Evolutionary conservation across 805 yeast genomes (phyloP), one percentile per base, ranked within the genome.

Genomic region (Barnettozyma populi): DNA sequence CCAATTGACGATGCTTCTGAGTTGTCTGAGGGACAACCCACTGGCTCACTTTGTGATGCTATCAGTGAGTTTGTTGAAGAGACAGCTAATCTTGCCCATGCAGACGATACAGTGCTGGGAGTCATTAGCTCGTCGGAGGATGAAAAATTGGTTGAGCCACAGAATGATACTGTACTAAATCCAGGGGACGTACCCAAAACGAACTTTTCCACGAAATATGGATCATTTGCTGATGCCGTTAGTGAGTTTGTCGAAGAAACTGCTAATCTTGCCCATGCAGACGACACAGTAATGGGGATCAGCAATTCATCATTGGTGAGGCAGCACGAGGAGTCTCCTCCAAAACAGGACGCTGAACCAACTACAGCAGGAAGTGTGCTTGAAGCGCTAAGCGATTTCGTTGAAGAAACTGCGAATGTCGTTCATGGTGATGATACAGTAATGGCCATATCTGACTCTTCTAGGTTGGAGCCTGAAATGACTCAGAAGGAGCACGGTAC

Each of bases 161-260:
- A 16, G 20, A 34, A 13, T 3, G 19, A n/a, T 7, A 3, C 13
- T 8, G 25, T 4, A 7, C 6, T 13, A 11, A 7, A 21, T 9
- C 13, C 24, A n/a, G 9, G 7, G 14, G 27, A 7, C 2, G 18
- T n/a, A 37, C 7, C n/a, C n/a, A 37, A 18, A 37, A 23, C 13
- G 11, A 8, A 5, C 7, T 7, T 8, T 7, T 21, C 5, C 29
- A 37, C 10, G 9, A 13, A 5, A 13, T 10, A 7, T 18, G 37
- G 37, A 2, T 35, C 37, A 18, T 44, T 42, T 10, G 47, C 43
- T 44, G 47, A 51, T 48, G 41, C 27, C 5, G 47, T 16, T n/a
- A 42, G 13, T 21, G 24, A 46, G 35, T 44, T 40, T 36, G 43
- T 38, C 32, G 39, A 24, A 34, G 45, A 32, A 25, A 31, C 36